Evolutionary conservation across 2,329 filamentous ascomycete species (phyloP).

Genomic region (Diaporthe velutina): DNA sequence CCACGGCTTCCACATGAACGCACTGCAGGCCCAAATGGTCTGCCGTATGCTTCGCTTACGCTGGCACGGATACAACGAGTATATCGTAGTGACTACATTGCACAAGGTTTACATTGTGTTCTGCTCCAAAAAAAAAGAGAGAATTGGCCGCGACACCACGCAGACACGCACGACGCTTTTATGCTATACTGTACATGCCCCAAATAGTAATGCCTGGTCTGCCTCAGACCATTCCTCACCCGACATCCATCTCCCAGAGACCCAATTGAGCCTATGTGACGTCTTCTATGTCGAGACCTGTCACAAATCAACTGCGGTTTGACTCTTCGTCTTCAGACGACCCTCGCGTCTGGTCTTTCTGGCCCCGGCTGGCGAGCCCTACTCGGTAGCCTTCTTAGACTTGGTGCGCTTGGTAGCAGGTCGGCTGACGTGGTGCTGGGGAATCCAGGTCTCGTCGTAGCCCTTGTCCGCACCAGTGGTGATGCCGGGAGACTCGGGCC

Average conservation of each 20-base stretch:
- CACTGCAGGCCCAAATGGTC: too few relatives aligned
- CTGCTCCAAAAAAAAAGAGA: slow-evolving; percentile 14
- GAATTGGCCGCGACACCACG: slow-evolving; percentile 3
- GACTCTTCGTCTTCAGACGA: slow-evolving; percentile 3
- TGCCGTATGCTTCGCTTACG: not conserved
- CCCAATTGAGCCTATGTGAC: not conserved
- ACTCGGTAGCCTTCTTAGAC: slow-evolving; percentile 54
- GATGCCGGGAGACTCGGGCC: slow-evolving; percentile 77
- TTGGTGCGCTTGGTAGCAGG: slow-evolving; percentile 79
- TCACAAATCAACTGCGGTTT: not conserved
- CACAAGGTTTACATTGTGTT: slow-evolving; percentile 13
- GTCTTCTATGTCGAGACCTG: not conserved
- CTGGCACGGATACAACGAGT: not conserved
- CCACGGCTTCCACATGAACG: not conserved
- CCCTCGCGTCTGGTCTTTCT: not conserved
- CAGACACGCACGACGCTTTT: slow-evolving; percentile 9
- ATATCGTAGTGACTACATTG: not conserved
- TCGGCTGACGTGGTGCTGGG: slow-evolving; percentile 87
- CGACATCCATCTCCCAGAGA: not conserved
- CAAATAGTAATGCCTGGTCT: slow-evolving; percentile 23
- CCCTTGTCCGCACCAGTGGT: slow-evolving; percentile 77
- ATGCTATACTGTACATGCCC: slow-evolving; percentile 28
- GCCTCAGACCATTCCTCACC: not conserved
- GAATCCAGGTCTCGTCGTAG: slow-evolving; percentile 96
- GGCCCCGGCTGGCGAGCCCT: slow-evolving; percentile 35